These are phyloP conservation scores for Linnemannia exigua DNA, from an alignment of 192 early-diverging fungal species.

Conservation along the genomic window DNA sequence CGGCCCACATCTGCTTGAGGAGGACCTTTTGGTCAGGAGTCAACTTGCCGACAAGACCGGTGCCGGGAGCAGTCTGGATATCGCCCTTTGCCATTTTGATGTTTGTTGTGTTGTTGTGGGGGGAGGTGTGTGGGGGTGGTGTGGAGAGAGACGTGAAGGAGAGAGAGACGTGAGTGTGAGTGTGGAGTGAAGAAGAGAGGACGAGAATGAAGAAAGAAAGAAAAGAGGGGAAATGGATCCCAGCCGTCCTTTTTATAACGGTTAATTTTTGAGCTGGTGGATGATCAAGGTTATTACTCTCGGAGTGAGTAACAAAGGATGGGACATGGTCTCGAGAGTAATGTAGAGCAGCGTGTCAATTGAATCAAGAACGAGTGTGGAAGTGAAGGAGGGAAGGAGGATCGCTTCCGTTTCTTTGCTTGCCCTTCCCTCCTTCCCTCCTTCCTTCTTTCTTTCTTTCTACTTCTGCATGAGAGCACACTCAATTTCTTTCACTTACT, in stretches of 20 bases:
- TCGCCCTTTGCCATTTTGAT: constrained; percentile 11
- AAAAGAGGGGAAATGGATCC: not conserved
- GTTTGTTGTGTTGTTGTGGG: constrained; percentile 3
- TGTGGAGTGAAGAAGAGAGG: constrained; percentile 1
- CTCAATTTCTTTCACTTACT: not conserved
- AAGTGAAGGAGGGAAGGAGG: not conserved
- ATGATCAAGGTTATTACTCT: not conserved
- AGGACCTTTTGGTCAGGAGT: constrained; percentile 33
- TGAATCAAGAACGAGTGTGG: not conserved
- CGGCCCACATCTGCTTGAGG: constrained; percentile 29
- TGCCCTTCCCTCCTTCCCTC: not conserved
- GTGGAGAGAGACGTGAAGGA: not conserved
- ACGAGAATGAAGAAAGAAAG: not conserved
- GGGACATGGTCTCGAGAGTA: not conserved
- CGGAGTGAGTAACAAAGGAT: not conserved
- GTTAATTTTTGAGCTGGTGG: not conserved
- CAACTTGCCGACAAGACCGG: constrained; percentile 30
- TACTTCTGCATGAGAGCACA: not conserved
- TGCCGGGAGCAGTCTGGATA: constrained; percentile 19
- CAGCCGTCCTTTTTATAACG: not conserved
- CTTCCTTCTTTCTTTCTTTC: not conserved
- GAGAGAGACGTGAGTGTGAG: not conserved
- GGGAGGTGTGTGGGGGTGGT: not conserved
- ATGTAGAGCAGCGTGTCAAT: not conserved
- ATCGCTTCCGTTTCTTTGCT: not conserved